A percentile compares a stretch with the other conserved stretches of the same genome.
These are phyloP conservation scores for Halophytophthora batemanensis DNA, from an alignment of 352 stramenopile species.

Conservation along the genomic window DNA sequence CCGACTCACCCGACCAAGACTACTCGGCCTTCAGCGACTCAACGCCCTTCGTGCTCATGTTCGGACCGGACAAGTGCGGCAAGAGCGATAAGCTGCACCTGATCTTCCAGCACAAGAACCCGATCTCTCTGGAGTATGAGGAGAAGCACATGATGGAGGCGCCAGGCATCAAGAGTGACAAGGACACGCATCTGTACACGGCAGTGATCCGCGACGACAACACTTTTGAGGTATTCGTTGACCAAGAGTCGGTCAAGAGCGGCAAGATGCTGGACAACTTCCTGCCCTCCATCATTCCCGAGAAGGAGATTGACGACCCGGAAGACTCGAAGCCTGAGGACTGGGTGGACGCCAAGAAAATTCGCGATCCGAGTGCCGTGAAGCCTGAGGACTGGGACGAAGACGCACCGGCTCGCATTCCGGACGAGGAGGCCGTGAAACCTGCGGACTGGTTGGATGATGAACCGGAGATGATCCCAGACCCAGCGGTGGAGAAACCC, in stretches of 20 bases:
- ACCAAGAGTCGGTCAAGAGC: conserved; percentile 78
- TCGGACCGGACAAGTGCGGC: conserved; percentile 94
- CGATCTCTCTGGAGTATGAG: conserved; percentile 87
- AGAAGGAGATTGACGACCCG: conserved; percentile 92
- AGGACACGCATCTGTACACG: conserved; percentile 91
- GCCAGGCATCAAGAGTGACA: conserved; percentile 79
- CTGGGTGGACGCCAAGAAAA: conserved; percentile 90
- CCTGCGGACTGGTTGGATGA: conserved; percentile 90
- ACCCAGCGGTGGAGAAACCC: conserved; percentile 77
- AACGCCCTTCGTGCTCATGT: conserved; percentile 95
- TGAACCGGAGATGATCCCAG: conserved; percentile 71
- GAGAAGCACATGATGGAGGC: conserved; percentile 92
- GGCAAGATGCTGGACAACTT: conserved; percentile 87
- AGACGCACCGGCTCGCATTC: conserved; percentile 80
- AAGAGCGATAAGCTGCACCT: conserved; percentile 93
- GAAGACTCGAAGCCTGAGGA: conserved; percentile 90
- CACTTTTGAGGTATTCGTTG: conserved; percentile 91
- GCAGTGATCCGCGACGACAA: conserved; percentile 89
- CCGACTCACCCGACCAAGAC: conserved; percentile 42
- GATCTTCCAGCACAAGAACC: conserved; percentile 95
- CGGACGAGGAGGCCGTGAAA: conserved; percentile 84
- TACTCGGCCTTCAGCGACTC: conserved; percentile 73
- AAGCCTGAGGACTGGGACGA: conserved; percentile 95
- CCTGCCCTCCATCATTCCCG: conserved; percentile 76
- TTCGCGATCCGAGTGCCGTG: conserved; percentile 80